Base-by-base conservation (phyloP, 345 rosid genomes). In the Cardamine chenopodiifolia region DNA sequence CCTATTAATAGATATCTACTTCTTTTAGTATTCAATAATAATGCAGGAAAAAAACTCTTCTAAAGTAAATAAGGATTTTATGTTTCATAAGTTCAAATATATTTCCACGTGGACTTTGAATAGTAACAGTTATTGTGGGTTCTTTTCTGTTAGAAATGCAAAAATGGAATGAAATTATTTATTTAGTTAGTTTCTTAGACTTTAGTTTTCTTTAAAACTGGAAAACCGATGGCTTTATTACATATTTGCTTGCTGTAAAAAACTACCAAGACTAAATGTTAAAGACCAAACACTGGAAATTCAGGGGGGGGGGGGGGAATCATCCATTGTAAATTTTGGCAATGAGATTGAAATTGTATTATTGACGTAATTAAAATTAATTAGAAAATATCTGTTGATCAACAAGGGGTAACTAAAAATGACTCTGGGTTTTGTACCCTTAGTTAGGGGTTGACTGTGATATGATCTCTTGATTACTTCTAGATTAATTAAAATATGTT, bases 401-500 rank as follows among this genome's bases (percentile, higher is more conserved):
- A 11, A 35, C 61, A 35, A 42, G 60, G 28, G 39, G 52, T 35
- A 26, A 26, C 44, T 61, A 19, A 50, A 32, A 35, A 39, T 14
- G 68, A 34, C 15, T 23, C 32, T 26, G 23, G 23, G 32, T 28
- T 26, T 63, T 63, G 37, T 67, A 67, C 47, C n/a, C 6, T 59
- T 39, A 35, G 18, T 8, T 37, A 75, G 54, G 55, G 62, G 32
- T 76, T 70, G 71, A 62, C 69, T 50, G 42, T 54, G 57, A 62
- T 69, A 18, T 70, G 31, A 49, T 53, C 70, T 45, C 29, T 53
- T 53, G 20, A 44, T 20, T 17, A 69, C 52, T 54, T 69, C 28
- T 44, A 76, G 52, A 25, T 13, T 75, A 60, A 7, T 40, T 59
- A 52, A 59, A 31, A 39, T 50, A 68, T 60, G 58, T 19, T 23